Percentiles rank a stretch among this genome's conserved stretches.
phyloP scores from a whole-genome alignment of 169 alveolate genomes.

The Eimeria praecox region DNA sequence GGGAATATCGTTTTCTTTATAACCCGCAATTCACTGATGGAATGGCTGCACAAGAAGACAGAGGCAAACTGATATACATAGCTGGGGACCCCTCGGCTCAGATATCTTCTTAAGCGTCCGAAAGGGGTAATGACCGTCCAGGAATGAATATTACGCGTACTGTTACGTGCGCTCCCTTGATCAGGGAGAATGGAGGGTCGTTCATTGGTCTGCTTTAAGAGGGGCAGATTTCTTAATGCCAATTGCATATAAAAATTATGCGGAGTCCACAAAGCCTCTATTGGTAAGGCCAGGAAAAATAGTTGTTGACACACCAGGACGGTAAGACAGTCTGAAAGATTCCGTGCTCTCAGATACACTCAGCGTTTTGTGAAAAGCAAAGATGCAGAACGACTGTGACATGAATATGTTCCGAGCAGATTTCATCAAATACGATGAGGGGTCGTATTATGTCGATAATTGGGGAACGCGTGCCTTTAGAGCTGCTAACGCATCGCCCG shows the following conservation, averaged over 20 bases:
- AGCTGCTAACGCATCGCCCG: slow-evolving; percentile 48
- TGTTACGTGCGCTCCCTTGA: background rate
- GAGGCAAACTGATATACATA: background rate
- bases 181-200: slow-evolving; percentile 65
- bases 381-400: background rate
- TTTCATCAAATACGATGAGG: slow-evolving; percentile 38
- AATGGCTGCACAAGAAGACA: background rate
- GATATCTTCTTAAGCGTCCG: background rate
- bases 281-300: background rate
- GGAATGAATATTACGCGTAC: background rate
- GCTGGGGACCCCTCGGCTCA: background rate
- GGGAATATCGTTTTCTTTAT: background rate
- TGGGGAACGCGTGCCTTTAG: slow-evolving; percentile 64
- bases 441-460: slow-evolving; percentile 25
- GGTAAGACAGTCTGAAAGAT: background rate
- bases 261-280: slow-evolving; percentile 42
- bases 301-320: background rate
- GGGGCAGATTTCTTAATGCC: slow-evolving; percentile 69
- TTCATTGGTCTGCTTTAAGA: slow-evolving; percentile 65
- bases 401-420: slow-evolving; percentile 16
- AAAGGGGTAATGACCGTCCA: background rate
- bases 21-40: background rate
- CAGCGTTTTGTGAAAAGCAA: background rate
- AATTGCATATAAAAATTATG: slow-evolving; percentile 13
- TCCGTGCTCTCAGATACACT: background rate